Evolutionary conservation across 2,329 filamentous ascomycete species (phyloP).

Genomic region (Coleophoma eucalyptorum): DNA sequence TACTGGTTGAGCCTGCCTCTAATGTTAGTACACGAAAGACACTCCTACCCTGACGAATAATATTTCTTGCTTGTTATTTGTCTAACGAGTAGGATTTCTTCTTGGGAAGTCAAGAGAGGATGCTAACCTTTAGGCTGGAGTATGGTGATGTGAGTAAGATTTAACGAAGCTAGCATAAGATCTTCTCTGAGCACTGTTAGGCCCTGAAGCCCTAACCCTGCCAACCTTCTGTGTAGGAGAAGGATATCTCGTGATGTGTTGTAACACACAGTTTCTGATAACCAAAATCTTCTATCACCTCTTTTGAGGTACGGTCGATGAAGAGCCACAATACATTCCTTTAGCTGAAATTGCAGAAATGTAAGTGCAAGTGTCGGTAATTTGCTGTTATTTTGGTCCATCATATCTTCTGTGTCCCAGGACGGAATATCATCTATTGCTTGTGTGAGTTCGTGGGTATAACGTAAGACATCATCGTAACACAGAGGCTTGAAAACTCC

Average conservation of each 20-base stretch:
- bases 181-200: slow-evolving; percentile 59
- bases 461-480: slow-evolving; percentile 58
- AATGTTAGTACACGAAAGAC: slow-evolving; percentile 8
- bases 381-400: slow-evolving; percentile 33
- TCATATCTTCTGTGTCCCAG: slow-evolving; percentile 40
- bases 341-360: slow-evolving; percentile 55
- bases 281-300: slow-evolving; percentile 57
- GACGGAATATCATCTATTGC: slow-evolving; percentile 57
- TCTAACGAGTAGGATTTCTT: not conserved
- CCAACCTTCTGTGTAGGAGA: slow-evolving; percentile 56
- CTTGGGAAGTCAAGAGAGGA: not conserved
- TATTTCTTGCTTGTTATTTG: not conserved
- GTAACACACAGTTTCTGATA: slow-evolving; percentile 61
- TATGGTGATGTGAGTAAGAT: slow-evolving; percentile 57
- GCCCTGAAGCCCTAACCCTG: slow-evolving; percentile 53
- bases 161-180: slow-evolving; percentile 55
- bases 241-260: slow-evolving; percentile 59
- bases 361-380: slow-evolving; percentile 59
- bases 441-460: slow-evolving; percentile 57
- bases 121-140: slow-evolving; percentile 44
- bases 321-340: slow-evolving; percentile 58
- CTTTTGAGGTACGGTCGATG: slow-evolving; percentile 59
- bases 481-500: slow-evolving; percentile 51
- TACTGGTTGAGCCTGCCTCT: slow-evolving; percentile 45
- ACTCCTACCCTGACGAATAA: not conserved